Evolutionary conservation across 2,329 filamentous ascomycete species (phyloP).

Genomic region (Arthrobotrys pseudoclavata): DNA sequence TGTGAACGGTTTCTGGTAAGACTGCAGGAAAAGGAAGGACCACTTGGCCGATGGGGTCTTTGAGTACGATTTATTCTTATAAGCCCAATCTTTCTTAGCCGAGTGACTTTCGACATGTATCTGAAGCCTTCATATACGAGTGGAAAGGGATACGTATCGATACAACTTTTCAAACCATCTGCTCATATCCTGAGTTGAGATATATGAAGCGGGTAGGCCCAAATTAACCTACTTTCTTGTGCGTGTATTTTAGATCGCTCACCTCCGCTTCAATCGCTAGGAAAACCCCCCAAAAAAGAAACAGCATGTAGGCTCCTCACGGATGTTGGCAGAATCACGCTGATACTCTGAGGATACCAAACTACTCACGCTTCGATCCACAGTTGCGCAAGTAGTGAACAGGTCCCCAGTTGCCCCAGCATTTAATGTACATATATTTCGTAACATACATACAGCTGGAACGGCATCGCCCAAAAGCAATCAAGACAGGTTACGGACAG

Average conservation of each 20-base stretch:
- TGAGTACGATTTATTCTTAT: not conserved
- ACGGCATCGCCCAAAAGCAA: conserved; percentile 27
- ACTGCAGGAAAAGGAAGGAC: conserved; percentile 51
- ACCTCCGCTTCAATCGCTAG: conserved; percentile 41
- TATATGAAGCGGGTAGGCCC: conserved; percentile 37
- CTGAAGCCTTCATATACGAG: not conserved
- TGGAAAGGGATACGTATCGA: conserved; percentile 1
- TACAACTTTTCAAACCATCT: conserved; percentile 16
- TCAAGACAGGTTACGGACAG: conserved; percentile 12
- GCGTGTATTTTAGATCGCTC: conserved; percentile 38
- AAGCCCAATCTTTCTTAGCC: not conserved
- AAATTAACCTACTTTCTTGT: conserved; percentile 50
- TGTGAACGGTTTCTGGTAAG: conserved; percentile 22
- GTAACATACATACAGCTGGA: conserved; percentile 36
- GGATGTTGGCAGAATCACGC: conserved; percentile 37
- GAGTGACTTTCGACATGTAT: not conserved
- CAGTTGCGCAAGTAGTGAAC: conserved; percentile 22
- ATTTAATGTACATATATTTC: conserved; percentile 21
- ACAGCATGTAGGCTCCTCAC: conserved; percentile 34
- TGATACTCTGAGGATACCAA: conserved; percentile 32
- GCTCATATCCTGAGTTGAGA: conserved; percentile 36
- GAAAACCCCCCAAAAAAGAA: conserved; percentile 26
- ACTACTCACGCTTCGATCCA: conserved; percentile 10
- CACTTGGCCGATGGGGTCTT: conserved; percentile 5
- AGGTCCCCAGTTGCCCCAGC: conserved; percentile 34